Evolutionary conservation across 78 protist species (phyloP).

Genomic region (Guillardia theta): DNA sequence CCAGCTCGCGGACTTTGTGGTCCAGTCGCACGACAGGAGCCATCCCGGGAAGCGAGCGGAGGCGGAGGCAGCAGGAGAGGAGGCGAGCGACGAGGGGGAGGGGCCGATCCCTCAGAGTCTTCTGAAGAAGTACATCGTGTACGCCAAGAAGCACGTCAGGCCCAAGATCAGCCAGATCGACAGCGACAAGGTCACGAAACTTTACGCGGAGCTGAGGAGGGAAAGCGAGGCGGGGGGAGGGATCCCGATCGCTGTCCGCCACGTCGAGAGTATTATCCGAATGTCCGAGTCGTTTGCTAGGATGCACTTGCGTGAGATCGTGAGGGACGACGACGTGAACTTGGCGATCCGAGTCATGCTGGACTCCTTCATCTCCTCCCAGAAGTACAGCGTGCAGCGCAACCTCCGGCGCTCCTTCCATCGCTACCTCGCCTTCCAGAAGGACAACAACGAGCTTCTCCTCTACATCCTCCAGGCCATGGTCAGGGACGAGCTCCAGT

Average conservation of each 20-base stretch:
- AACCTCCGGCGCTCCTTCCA: slow-evolving; percentile 39
- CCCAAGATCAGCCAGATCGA: slow-evolving; percentile 45
- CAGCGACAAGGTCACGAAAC: slow-evolving; percentile 68
- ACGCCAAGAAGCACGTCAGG: slow-evolving; percentile 43
- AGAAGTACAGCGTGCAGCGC: slow-evolving; percentile 59
- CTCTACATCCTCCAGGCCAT: slow-evolving; percentile 41
- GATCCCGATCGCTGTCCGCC: slow-evolving; percentile 89
- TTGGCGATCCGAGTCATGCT: slow-evolving; percentile 88
- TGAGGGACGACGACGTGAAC: slow-evolving; percentile 79
- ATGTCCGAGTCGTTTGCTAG: slow-evolving; percentile 96
- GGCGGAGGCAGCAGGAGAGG: not conserved
- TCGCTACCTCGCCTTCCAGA: slow-evolving; percentile 61
- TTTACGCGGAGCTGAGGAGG: slow-evolving; percentile 88
- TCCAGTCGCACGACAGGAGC: slow-evolving; percentile 68
- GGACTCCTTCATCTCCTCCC: slow-evolving; percentile 86
- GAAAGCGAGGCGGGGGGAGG: slow-evolving; percentile 78
- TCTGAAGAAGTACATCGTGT: slow-evolving; percentile 89
- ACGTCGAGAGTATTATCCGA: slow-evolving; percentile 91
- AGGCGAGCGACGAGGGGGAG: slow-evolving; percentile 7
- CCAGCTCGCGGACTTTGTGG: slow-evolving; percentile 88
- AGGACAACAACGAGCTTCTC: slow-evolving; percentile 84
- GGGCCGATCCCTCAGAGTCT: slow-evolving; percentile 19
- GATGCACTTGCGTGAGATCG: slow-evolving; percentile 89
- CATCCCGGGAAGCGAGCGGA: slow-evolving; percentile 72
- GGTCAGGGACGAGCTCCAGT: not conserved